Conservation (phyloP, 2,329 filamentous ascomycete genomes). For the Colletotrichum godetiae region DNA sequence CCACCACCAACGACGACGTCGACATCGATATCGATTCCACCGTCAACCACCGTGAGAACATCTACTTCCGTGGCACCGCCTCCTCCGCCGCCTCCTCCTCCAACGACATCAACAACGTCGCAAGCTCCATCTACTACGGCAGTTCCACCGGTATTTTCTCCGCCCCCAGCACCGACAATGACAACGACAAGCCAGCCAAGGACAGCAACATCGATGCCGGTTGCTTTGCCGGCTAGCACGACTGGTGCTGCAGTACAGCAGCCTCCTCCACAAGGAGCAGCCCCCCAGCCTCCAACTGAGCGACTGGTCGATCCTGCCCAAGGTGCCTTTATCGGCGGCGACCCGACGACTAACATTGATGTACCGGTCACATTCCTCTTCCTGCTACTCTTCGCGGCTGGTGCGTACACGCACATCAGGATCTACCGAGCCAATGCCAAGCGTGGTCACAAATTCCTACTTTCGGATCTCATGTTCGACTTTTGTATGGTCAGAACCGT, state of each 20-base stretch:
- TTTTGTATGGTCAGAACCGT: constrained; percentile 50
- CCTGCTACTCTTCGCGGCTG: constrained; percentile 40
- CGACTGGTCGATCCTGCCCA: constrained; percentile 20
- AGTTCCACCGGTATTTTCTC: neutral
- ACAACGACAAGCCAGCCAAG: neutral
- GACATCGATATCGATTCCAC: neutral
- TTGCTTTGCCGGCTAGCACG: constrained; percentile 23
- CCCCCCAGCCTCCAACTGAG: neutral
- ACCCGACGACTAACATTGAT: constrained; percentile 35
- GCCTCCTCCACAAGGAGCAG: neutral
- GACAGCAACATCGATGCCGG: neutral
- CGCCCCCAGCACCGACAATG: neutral
- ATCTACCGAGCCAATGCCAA: constrained; percentile 44
- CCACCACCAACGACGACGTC: neutral
- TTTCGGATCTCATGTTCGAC: constrained; percentile 51
- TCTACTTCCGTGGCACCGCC: neutral
- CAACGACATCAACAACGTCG: neutral
- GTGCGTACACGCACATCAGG: constrained; percentile 41
- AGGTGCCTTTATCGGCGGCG: constrained; percentile 26
- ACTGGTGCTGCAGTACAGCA: neutral
- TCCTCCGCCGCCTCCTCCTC: neutral
- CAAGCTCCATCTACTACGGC: neutral
- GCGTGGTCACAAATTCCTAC: constrained; percentile 50
- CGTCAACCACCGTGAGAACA: neutral
- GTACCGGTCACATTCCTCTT: constrained; percentile 41